phyloP scores from a whole-genome alignment of 192 early-diverging fungal species.

The Physocladia obscura region DNA sequence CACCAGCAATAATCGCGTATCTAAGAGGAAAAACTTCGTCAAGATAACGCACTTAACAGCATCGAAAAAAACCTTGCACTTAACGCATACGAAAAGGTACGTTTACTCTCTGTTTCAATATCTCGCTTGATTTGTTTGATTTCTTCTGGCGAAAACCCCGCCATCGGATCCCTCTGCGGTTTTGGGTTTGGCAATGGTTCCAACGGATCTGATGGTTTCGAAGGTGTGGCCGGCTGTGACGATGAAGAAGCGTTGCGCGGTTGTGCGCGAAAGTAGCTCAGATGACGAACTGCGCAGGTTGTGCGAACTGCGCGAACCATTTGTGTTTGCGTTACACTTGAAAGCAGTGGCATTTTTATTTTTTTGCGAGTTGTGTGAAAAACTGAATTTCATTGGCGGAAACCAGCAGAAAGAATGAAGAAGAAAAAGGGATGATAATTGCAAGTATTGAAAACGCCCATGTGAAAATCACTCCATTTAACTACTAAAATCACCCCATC shows the following conservation, averaged over 20 bases:
- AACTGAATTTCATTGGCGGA: no score
- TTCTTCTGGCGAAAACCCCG: slow-evolving; percentile 1
- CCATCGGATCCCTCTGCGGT: slow-evolving; percentile 19
- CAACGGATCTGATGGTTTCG: not conserved
- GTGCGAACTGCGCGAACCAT: no score
- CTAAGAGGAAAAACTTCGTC: not conserved
- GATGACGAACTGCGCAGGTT: no score
- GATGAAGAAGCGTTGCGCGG: not conserved
- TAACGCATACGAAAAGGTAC: slow-evolving; percentile 8
- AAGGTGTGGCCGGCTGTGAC: not conserved
- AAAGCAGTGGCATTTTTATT: no score
- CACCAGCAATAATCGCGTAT: slow-evolving; percentile 22
- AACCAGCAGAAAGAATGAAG: no score
- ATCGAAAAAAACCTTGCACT: not conserved
- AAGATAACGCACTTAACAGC: not conserved
- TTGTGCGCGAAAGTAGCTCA: slow-evolving; percentile 18
- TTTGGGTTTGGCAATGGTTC: not conserved
- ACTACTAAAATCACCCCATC: no score
- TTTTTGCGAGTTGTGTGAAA: no score
- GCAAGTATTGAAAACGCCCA: no score
- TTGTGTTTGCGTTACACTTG: no score
- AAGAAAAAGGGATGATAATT: no score
- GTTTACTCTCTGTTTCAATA: not conserved
- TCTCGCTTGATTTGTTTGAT: slow-evolving; percentile 25
- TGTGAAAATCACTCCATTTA: no score